Base-by-base conservation (phyloP, 148 eudicot genomes). In the Amaranthus hypochondriacus region DNA sequence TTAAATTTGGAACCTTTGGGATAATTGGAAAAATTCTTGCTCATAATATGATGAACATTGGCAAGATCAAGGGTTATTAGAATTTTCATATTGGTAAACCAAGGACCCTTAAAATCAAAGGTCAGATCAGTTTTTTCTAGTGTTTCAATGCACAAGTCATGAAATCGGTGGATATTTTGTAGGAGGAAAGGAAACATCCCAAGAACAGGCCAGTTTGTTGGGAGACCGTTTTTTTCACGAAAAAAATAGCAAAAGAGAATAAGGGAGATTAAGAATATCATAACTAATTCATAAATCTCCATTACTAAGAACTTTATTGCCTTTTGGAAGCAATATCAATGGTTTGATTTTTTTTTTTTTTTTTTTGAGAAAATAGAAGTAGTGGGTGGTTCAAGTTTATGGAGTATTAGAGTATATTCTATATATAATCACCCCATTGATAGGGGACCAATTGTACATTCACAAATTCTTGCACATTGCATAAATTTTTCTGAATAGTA, bases 11-110 rank as follows among this genome's bases (percentile, higher is more conserved):
- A 62, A 1, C 87, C 90, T 54, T 89, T 89, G 0, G 85, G 90
- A 49, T 81, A 89, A 71, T 89, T 89, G n/a, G 9, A 9, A 55
- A 84, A 87, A 68, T 85, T 81, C 13, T 78, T 64, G 72, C 88
- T 86, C 81, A 83, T 81, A 7, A 86, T 73, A n/a, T 86, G 75
- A 77, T 86, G 89, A 0, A 84, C 78, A 28, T 88, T 79, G 12
- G 76, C 77, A 2, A 84, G 84, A 49, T 86, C 83, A 13, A 72
- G 67, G 0, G 89, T 84, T 13, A 43, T 62, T 5, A 86, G 18
- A 48, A 82, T 67, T 72, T 83, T 80, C 89, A 89, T 82, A 53
- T 81, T 65, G 60, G 76, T 9, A 49, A 85, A 79, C 86, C 88
- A 82, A 8, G 93, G 93, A 5, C 90, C 93, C 62, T 77, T 78